These are phyloP conservation scores for Coemansia sp. DNA, from an alignment of 192 early-diverging fungal genomes.

Conservation along the genomic window DNA sequence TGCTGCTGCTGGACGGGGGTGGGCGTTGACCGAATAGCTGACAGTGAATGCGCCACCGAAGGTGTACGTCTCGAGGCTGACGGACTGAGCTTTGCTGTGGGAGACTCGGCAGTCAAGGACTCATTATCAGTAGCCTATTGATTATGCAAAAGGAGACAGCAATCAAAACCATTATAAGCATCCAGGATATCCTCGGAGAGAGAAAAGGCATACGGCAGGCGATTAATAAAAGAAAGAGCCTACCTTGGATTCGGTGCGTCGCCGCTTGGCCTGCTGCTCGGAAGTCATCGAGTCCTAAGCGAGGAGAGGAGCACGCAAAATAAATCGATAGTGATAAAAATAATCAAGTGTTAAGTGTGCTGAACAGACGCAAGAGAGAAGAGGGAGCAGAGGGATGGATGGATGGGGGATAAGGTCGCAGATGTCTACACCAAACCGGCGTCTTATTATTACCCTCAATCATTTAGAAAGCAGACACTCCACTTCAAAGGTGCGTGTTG, in stretches of 20 bases:
- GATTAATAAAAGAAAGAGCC: neutral
- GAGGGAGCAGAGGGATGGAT: conserved; percentile 13
- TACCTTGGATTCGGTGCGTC: conserved; percentile 51
- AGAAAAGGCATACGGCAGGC: neutral
- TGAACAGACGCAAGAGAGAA: conserved; percentile 11
- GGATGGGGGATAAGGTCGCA: conserved; percentile 16
- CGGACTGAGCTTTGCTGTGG: conserved; percentile 27
- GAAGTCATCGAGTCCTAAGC: conserved; percentile 41
- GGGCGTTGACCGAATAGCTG: conserved; percentile 42
- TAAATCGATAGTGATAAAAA: conserved; percentile 20
- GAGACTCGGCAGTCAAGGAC: conserved; percentile 31
- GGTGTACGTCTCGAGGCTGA: conserved; percentile 18
- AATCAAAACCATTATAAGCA: neutral
- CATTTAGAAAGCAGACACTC: conserved; percentile 17
- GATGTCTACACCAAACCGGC: conserved; percentile 28
- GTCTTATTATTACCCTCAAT: conserved; percentile 13
- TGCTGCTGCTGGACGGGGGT: conserved; percentile 13
- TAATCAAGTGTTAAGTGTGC: conserved; percentile 1
- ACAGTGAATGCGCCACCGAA: conserved; percentile 28
- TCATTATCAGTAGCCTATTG: conserved; percentile 42
- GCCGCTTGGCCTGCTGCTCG: conserved; percentile 51
- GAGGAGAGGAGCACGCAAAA: conserved; percentile 6
- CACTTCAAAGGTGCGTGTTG: neutral
- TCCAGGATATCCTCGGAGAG: neutral
- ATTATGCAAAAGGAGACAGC: neutral